Evolutionary conservation across 352 stramenopile species (phyloP), one percentile per base, ranked within the genome.

Genomic region (Phytophthora megakarya): DNA sequence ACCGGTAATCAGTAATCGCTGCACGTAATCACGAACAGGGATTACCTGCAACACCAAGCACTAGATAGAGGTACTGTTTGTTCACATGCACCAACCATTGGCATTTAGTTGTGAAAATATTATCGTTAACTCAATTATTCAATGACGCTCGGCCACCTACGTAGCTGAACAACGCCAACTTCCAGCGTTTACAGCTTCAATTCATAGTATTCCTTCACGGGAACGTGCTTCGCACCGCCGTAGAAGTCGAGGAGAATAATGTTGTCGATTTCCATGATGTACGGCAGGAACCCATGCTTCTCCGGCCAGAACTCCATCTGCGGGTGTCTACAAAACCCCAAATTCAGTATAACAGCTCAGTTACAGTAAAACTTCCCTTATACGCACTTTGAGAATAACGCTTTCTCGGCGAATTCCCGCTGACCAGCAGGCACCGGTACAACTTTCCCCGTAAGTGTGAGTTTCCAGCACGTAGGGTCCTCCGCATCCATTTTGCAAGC

Each of bases 171-270:
- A n/a, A n/a, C n/a, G n/a, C n/a, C n/a, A n/a, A n/a, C n/a, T n/a
- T n/a, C n/a, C n/a, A 40, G 35, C 30, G 45, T 33, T 62, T 47
- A 76, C 11, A 90, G 60, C 42, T 78, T 74, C 33, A 82, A 51
- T 44, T 70, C 51, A 56, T 90, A 92, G 65, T 92, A 92, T n/a
- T 89, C 73, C 32, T 80, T 74, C 21, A 84, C 60, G 5, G 64
- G 64, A 23, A 92, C 76, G 52, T 80, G 70, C 76, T 92, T 92
- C 33, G 83, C 69, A 28, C 80, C 80, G 42, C 80, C 83, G 66
- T 92, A 92, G 58, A 78, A 90, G 56, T 92, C 83, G 26, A 92
- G 62, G 35, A 92, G 62, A 30, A 89, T 58, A 38, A 90, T 81
- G 52, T 86, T 71, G 21, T 86, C 71, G 44, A 88, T 75, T 44